Percentiles rank a stretch among this genome's conserved stretches.
These are phyloP conservation scores for Russula brevipes DNA, from an alignment of 768 basidiomycete genomes.

Conservation along the genomic window DNA sequence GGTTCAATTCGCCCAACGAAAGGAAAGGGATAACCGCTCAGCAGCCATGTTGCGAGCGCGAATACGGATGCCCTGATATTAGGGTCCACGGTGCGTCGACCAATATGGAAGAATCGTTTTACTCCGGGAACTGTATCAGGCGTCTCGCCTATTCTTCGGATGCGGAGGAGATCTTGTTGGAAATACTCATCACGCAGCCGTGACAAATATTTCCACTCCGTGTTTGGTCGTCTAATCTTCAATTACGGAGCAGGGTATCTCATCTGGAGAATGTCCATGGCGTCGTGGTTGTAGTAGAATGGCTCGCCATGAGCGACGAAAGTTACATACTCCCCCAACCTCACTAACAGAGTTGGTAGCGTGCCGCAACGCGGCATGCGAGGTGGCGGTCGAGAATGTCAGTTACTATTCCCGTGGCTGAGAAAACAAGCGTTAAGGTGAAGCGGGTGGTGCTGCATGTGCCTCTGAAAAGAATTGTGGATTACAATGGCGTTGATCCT, in stretches of 20 bases:
- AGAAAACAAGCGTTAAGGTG: constrained; percentile 46
- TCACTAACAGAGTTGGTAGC: constrained; percentile 56
- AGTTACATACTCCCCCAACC: constrained; percentile 50
- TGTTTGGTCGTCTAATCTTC: constrained; percentile 37
- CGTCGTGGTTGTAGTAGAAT: constrained; percentile 39
- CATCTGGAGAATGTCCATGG: constrained; percentile 43
- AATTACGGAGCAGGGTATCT: constrained; percentile 39
- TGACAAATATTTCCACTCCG: constrained; percentile 41
- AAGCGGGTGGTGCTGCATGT: constrained; percentile 49
- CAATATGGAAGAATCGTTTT: neutral
- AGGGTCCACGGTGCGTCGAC: neutral
- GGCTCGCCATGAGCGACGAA: constrained; percentile 42
- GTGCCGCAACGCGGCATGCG: constrained; percentile 37
- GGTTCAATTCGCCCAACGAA: constrained; percentile 4
- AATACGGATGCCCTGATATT: neutral
- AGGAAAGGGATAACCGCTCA: neutral
- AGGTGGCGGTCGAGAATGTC: constrained; percentile 37
- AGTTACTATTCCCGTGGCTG: constrained; percentile 48
- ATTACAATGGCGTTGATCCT: too few species aligned
- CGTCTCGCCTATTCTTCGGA: neutral
- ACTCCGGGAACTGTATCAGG: neutral
- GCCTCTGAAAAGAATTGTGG: constrained; percentile 37
- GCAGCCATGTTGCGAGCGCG: neutral
- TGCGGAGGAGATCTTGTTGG: neutral
- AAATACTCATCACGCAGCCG: constrained; percentile 37